Conservation (phyloP, 371 early-diverging fungal species). For the Smittium culicis region DNA sequence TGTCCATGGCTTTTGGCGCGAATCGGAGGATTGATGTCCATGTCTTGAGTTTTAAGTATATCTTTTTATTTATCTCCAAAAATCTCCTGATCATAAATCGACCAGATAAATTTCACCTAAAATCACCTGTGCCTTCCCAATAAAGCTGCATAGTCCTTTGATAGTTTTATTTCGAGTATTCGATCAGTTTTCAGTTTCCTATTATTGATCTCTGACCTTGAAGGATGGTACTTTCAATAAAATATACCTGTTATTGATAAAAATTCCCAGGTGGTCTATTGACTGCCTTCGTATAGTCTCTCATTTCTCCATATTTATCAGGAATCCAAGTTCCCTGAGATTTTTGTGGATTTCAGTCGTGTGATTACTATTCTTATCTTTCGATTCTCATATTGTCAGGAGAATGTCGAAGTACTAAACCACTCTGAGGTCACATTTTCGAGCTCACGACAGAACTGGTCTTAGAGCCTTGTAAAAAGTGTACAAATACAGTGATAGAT, state of each 20-base stretch:
- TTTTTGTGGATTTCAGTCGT: conserved; percentile 19
- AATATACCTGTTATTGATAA: conserved; percentile 19
- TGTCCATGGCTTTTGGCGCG: not conserved
- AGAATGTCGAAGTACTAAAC: conserved; percentile 31
- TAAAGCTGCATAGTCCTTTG: conserved; percentile 11
- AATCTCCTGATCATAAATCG: not conserved
- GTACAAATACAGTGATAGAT: too few species aligned
- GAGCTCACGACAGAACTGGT: conserved; percentile 23
- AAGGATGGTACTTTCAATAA: not conserved
- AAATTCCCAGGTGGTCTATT: conserved; percentile 27
- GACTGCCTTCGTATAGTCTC: conserved; percentile 24
- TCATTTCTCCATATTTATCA: conserved; percentile 22
- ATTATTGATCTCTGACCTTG: not conserved
- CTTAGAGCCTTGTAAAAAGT: not conserved
- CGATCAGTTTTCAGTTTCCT: not conserved
- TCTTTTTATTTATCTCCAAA: not conserved
- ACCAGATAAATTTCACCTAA: not conserved
- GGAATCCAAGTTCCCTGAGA: conserved; percentile 20
- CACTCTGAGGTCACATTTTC: conserved; percentile 23
- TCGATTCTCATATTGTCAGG: conserved; percentile 15
- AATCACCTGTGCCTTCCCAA: conserved; percentile 9
- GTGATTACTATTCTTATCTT: conserved; percentile 5
- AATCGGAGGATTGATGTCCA: not conserved
- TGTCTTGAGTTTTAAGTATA: not conserved
- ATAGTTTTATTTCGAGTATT: not conserved